phyloP scores from a whole-genome alignment of 257 asterid species.

The Gentiana dahurica region DNA sequence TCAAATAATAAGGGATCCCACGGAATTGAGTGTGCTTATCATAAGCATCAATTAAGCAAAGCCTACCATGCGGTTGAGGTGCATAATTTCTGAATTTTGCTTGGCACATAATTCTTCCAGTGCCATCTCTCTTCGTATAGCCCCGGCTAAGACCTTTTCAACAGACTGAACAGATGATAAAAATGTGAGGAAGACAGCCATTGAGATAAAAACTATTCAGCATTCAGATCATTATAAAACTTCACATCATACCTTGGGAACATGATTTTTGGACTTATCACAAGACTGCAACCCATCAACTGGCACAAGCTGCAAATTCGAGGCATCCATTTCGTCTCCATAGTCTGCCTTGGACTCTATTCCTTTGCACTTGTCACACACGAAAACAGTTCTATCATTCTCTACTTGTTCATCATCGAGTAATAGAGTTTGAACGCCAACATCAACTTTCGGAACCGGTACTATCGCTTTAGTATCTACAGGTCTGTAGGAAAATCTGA shows the following conservation, averaged over 20 bases:
- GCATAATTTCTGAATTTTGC: conserved; percentile 73
- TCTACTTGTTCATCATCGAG: conserved; percentile 24
- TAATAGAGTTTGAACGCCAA: conserved; percentile 63
- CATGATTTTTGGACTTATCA: conserved; percentile 45
- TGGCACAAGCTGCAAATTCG: conserved; percentile 79
- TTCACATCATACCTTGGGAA: conserved; percentile 68
- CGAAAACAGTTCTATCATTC: conserved; percentile 16
- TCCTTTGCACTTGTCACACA: conserved; percentile 68
- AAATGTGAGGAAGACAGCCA: conserved; percentile 18
- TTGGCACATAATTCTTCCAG: conserved; percentile 76
- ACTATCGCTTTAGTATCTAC: conserved; percentile 41
- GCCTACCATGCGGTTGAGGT: conserved; percentile 84
- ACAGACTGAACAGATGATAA: conserved; percentile 58
- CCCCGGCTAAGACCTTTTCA: conserved; percentile 94
- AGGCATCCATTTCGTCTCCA: conserved; percentile 27
- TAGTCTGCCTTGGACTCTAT: conserved; percentile 26
- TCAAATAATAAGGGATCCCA: conserved; percentile 8
- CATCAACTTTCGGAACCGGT: conserved; percentile 65
- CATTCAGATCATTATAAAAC: conserved; percentile 10
- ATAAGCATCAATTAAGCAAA: background rate
- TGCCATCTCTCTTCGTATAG: conserved; percentile 99
- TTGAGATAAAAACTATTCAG: conserved; percentile 5
- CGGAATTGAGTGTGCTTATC: background rate
- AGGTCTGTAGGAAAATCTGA: conserved; percentile 62
- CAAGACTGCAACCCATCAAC: conserved; percentile 37